phyloP scores from a whole-genome alignment of 2,329 filamentous ascomycete genomes.

The Fusarium virguliforme region DNA sequence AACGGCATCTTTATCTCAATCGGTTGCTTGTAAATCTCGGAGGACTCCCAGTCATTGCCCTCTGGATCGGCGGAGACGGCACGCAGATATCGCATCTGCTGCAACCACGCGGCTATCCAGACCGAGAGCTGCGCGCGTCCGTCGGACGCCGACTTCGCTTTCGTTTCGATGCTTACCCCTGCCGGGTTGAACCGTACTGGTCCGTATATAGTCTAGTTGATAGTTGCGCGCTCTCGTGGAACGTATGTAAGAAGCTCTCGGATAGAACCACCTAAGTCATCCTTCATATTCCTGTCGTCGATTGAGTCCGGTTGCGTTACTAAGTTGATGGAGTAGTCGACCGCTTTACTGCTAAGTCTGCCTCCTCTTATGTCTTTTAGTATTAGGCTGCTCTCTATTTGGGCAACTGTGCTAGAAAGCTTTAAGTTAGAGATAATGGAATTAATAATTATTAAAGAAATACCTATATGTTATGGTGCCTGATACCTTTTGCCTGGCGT shows the following conservation, averaged over 20 bases:
- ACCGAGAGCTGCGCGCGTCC: slow-evolving; percentile 12
- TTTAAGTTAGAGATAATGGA: background rate
- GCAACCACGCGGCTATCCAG: slow-evolving; percentile 14
- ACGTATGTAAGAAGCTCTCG: background rate
- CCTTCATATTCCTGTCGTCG: background rate
- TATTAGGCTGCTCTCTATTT: background rate
- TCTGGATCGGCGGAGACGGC: background rate
- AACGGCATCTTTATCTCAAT: background rate
- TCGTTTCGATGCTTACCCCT: background rate
- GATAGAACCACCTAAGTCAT: background rate
- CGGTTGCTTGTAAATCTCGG: background rate
- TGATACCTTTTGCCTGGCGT: background rate
- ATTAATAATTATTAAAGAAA: background rate
- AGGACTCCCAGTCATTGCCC: background rate
- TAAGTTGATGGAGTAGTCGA: slow-evolving; percentile 1
- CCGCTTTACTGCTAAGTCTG: background rate
- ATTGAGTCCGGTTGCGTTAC: background rate
- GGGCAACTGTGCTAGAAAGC: background rate
- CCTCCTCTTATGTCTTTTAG: background rate
- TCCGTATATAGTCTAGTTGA: background rate
- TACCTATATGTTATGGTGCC: slow-evolving; percentile 1
- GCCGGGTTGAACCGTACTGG: background rate
- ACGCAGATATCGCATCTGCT: slow-evolving; percentile 17
- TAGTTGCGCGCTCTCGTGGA: background rate
- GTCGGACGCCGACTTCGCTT: background rate